Base-by-base conservation (phyloP, 1,284 basidiomycete species). In the Ganoderma meredithae region DNA sequence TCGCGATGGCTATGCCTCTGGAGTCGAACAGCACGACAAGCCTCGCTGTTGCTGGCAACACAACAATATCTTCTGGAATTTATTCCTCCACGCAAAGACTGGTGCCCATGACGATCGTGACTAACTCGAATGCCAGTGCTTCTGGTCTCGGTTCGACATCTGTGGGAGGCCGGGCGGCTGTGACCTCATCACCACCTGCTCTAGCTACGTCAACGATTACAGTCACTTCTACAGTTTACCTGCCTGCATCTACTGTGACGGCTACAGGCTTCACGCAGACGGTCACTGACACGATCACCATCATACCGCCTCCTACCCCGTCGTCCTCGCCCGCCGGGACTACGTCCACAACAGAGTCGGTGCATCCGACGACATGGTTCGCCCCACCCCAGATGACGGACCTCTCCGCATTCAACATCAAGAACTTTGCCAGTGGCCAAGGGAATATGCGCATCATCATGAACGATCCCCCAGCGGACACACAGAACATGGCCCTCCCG, bases 341-440 rank as follows among this genome's bases (percentile, higher is more conserved):
- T 36, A 25, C 58, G 4, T 40, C 33, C 56, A 40, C 39, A 2
- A 41, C 58, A 12, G 19, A 39, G 5, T 40, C 58, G 12, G 39
- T 27, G 1, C 39, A 41, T 71, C 41, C 43, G 55, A 76, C 75
- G 10, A 72, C 76, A 25, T 93, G 91, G 91, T 67, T 79, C 1
- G 78, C 81, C 5, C 88, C 91, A 0, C 72, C 81, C 0, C 79
- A 82, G 25, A 87, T 91, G 81, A 82, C 84, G 0, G 85, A 92
- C 74, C 82, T 94, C 39, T 79, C 82, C 27, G 73, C 85, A 1
- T 93, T 92, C 82, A 86, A 87, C 60, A 78, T 93, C 69, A 82
- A 86, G 22, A 77, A 82, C 65, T 90, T 90, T 73, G 82, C 88
- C 0, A 83, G 81, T 53, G 88, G 88, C 1, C 75, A 82, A 71